phyloP scores from a whole-genome alignment of 1,139 yeast genomes.

The Candida tropicalis region DNA sequence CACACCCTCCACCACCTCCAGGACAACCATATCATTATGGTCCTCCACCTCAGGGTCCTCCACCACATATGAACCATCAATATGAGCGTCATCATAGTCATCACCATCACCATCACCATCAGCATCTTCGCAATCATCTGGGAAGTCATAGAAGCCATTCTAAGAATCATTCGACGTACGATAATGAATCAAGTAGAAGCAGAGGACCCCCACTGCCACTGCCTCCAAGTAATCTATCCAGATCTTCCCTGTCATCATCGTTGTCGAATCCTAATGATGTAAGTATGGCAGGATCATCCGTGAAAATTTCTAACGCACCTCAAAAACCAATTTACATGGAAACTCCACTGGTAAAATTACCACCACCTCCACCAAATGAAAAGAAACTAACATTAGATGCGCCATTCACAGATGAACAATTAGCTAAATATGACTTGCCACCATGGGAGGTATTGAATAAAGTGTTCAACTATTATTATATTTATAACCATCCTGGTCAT shows the following conservation, averaged over 20 bases:
- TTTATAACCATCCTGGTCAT: constrained; percentile 48
- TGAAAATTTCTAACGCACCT: neutral
- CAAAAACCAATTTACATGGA: neutral
- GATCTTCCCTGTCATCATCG: constrained; percentile 3
- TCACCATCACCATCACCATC: constrained; percentile 5
- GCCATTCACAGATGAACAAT: constrained; percentile 16
- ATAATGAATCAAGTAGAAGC: neutral
- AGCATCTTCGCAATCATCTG: neutral
- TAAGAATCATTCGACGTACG: neutral
- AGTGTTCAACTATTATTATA: constrained; percentile 50
- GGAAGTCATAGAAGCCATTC: neutral
- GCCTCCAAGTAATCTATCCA: constrained; percentile 1
- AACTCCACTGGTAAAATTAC: neutral
- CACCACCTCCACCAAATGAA: neutral
- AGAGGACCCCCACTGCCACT: constrained; percentile 4
- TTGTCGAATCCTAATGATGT: neutral
- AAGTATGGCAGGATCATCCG: constrained; percentile 2
- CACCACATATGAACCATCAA: constrained; percentile 7
- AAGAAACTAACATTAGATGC: neutral
- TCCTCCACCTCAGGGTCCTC: constrained; percentile 5
- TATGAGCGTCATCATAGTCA: neutral
- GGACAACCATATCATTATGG: constrained; percentile 7
- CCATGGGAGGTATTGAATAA: constrained; percentile 35
- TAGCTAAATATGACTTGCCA: constrained; percentile 42
- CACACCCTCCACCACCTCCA: constrained; percentile 10